Conservation (phyloP, 495 filamentous ascomycete genomes). For the Trichoderma asperelloides region DNA sequence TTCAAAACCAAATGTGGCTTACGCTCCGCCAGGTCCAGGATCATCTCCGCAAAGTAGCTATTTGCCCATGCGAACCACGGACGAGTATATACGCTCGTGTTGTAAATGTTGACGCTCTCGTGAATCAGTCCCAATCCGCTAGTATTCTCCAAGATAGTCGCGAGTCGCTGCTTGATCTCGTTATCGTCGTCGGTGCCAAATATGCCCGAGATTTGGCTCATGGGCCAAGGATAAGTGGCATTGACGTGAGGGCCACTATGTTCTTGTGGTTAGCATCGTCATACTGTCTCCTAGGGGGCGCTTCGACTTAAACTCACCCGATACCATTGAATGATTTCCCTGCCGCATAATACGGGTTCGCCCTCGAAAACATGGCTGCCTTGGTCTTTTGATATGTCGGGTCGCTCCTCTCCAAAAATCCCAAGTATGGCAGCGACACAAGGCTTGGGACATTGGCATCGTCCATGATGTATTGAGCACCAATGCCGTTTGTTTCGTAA, state of each 20-base stretch:
- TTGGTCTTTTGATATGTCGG: constrained; percentile 48
- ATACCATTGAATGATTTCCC: constrained; percentile 16
- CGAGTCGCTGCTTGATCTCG: constrained; percentile 43
- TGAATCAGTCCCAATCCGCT: constrained; percentile 38
- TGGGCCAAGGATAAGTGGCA: constrained; percentile 56
- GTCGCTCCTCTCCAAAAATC: constrained; percentile 40
- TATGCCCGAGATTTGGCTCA: constrained; percentile 43
- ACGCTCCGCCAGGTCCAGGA: constrained; percentile 40
- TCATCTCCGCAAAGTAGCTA: constrained; percentile 49
- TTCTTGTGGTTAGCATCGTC: constrained; percentile 1
- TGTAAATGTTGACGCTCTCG: constrained; percentile 27
- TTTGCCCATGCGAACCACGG: constrained; percentile 56
- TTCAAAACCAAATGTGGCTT: constrained; percentile 35
- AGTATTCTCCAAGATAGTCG: constrained; percentile 44
- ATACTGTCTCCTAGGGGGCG: neutral
- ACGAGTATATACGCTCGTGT: constrained; percentile 34
- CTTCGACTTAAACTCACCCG: constrained; percentile 29
- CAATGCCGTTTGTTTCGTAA: neutral
- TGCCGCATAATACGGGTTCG: constrained; percentile 49
- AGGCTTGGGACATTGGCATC: constrained; percentile 56
- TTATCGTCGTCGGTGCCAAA: constrained; percentile 44
- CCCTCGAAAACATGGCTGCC: constrained; percentile 40
- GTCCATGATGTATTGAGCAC: constrained; percentile 25
- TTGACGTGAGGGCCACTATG: constrained; percentile 44
- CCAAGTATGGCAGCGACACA: constrained; percentile 45